A percentile compares a stretch with the other conserved stretches of the same genome.
These are phyloP conservation scores for Echria macrotheca DNA, from an alignment of 495 filamentous ascomycete genomes.

Conservation along the genomic window DNA sequence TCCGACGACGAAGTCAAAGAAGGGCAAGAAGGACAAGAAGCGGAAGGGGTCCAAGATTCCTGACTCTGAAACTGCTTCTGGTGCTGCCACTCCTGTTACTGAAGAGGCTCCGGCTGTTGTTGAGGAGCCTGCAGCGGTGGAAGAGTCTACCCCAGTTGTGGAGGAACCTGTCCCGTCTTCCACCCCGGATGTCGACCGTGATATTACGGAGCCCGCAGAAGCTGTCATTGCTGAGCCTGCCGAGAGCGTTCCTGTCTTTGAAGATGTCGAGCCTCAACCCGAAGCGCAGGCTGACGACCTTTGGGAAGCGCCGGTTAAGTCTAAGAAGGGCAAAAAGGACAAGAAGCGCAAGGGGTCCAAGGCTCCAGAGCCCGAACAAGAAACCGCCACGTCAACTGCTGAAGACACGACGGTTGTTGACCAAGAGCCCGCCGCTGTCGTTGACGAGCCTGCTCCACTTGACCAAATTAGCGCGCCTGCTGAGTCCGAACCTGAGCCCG, in stretches of 20 bases:
- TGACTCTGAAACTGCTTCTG: conserved; percentile 16
- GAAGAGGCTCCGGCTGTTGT: background rate
- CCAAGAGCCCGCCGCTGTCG: no score
- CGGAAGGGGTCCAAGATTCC: conserved; percentile 11
- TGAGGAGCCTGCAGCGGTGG: conserved; percentile 8
- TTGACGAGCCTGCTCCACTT: background rate
- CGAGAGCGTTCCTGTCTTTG: background rate
- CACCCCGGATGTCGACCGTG: background rate
- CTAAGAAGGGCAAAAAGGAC: conserved; percentile 15
- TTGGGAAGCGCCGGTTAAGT: background rate
- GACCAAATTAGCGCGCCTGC: conserved; percentile 3
- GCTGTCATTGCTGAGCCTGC: background rate
- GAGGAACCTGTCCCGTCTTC: background rate
- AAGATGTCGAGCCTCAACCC: background rate
- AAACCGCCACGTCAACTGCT: background rate
- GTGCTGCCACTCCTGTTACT: conserved; percentile 1
- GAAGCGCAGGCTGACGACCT: background rate
- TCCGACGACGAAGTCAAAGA: conserved; percentile 22
- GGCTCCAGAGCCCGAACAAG: conserved; percentile 2
- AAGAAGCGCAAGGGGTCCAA: conserved; percentile 24
- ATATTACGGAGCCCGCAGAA: background rate
- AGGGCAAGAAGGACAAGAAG: conserved; percentile 23
- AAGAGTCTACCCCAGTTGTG: background rate
- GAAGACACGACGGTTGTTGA: no score
- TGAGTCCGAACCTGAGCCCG: no score